Evolutionary conservation across 2,329 filamentous ascomycete genomes (phyloP).

Genomic region (Aspergillus jensenii): DNA sequence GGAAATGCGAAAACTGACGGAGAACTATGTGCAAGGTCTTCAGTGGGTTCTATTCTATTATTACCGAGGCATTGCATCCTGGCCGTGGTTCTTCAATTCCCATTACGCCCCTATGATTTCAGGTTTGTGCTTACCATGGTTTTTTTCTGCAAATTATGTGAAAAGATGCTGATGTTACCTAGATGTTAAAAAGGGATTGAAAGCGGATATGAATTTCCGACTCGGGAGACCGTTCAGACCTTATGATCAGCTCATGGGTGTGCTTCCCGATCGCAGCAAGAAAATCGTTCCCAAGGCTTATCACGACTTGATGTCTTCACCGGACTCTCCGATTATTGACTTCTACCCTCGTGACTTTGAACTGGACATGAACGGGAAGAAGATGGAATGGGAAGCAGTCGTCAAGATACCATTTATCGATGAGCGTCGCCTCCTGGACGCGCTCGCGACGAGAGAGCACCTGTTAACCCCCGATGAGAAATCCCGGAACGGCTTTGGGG

Average conservation of each 20-base stretch:
- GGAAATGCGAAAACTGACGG: conserved; percentile 77
- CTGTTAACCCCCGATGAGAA: conserved; percentile 76
- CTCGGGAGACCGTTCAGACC: conserved; percentile 93
- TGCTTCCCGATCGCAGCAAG: conserved; percentile 95
- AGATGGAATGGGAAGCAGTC: conserved; percentile 99
- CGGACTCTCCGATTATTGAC: conserved; percentile 89
- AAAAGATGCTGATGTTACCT: conserved; percentile 22
- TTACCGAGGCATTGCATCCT: conserved; percentile 93
- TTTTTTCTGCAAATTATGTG: neutral
- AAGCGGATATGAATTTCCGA: conserved; percentile 85
- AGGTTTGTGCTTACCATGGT: conserved; percentile 45
- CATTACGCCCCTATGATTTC: conserved; percentile 98
- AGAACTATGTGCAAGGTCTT: conserved; percentile 96
- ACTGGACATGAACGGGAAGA: conserved; percentile 99
- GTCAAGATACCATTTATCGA: conserved; percentile 99
- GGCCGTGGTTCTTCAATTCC: conserved; percentile 97
- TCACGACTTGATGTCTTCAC: conserved; percentile 87
- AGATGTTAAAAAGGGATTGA: conserved; percentile 86
- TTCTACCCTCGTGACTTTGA: conserved; percentile 98
- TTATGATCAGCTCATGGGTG: conserved; percentile 97
- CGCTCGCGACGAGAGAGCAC: conserved; percentile 82
- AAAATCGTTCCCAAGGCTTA: conserved; percentile 87
- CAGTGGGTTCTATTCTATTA: conserved; percentile 99
- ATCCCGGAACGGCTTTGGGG: conserved; percentile 83
- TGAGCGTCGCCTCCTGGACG: conserved; percentile 76